phyloP scores from a whole-genome alignment of 345 rosid species.

The Limnanthes douglasii region DNA sequence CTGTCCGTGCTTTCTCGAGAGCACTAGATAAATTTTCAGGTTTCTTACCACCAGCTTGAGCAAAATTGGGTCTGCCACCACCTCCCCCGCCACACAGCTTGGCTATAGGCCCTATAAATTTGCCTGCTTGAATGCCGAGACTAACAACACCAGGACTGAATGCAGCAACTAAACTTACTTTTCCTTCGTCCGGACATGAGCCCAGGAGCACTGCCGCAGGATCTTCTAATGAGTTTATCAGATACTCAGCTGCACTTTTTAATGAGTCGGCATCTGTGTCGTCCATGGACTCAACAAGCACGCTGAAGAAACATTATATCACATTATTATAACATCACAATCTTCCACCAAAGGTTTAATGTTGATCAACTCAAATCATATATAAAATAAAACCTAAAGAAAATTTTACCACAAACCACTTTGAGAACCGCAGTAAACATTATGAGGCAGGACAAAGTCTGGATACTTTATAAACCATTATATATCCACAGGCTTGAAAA shows the following conservation, averaged over 20 bases:
- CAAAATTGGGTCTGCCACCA: constrained; percentile 84
- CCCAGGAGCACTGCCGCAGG: constrained; percentile 76
- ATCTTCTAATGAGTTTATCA: constrained; percentile 49
- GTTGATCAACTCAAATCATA: no score
- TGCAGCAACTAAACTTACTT: constrained; percentile 89
- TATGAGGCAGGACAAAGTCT: no score
- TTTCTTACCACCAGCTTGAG: constrained; percentile 93
- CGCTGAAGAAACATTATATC: no score
- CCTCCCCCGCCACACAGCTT: constrained; percentile 92
- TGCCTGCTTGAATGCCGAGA: constrained; percentile 81
- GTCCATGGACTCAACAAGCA: constrained; percentile 71
- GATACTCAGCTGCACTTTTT: constrained; percentile 70
- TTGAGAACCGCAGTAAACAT: no score
- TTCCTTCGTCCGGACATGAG: constrained; percentile 71
- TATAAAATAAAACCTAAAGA: no score
- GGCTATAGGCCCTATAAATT: constrained; percentile 73
- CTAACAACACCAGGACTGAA: constrained; percentile 57
- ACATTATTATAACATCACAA: no score
- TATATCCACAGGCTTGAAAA: no score
- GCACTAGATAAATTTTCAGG: constrained; percentile 60
- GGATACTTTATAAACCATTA: no score
- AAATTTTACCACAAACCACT: no score
- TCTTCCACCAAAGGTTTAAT: no score
- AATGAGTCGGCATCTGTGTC: constrained; percentile 75
- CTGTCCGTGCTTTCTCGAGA: constrained; percentile 57